phyloP scores from a whole-genome alignment of 2,329 filamentous ascomycete genomes.

The Zymoseptoria brevis region DNA sequence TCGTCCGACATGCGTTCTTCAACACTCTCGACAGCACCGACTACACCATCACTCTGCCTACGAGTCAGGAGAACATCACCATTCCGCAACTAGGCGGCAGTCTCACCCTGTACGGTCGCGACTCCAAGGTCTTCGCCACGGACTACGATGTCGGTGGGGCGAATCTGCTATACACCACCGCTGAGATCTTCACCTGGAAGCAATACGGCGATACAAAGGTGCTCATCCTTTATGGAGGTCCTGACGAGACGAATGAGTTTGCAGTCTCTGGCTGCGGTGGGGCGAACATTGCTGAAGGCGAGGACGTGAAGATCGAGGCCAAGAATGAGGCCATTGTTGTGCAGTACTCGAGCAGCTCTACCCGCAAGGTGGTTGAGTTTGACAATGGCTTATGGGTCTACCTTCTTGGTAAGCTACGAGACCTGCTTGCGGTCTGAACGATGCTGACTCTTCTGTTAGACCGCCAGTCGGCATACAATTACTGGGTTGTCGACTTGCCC shows the following conservation, averaged over 20 bases:
- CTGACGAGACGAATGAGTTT: conserved; percentile 56
- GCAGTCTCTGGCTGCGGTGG: conserved; percentile 36
- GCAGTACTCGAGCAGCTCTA: conserved; percentile 49
- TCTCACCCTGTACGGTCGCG: conserved; percentile 53
- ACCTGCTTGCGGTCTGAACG: background rate
- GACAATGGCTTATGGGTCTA: conserved; percentile 46
- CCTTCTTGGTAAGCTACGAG: conserved; percentile 41
- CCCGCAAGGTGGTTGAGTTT: conserved; percentile 46
- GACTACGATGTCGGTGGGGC: conserved; percentile 57
- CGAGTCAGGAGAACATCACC: conserved; percentile 48
- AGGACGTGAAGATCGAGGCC: conserved; percentile 28
- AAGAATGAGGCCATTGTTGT: conserved; percentile 40
- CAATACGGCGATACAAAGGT: conserved; percentile 52
- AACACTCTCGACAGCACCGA: conserved; percentile 48
- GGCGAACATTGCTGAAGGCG: conserved; percentile 36
- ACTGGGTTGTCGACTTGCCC: conserved; percentile 56
- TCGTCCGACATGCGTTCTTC: conserved; percentile 57
- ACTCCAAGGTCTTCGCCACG: conserved; percentile 60
- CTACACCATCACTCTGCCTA: conserved; percentile 58
- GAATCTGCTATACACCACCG: conserved; percentile 58
- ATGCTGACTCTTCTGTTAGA: conserved; percentile 35
- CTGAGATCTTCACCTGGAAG: conserved; percentile 63
- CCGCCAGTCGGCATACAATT: conserved; percentile 59
- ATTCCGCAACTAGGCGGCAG: conserved; percentile 53
- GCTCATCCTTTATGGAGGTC: conserved; percentile 56